phyloP scores from a whole-genome alignment of 192 early-diverging fungal genomes.

The Podila horticola region DNA sequence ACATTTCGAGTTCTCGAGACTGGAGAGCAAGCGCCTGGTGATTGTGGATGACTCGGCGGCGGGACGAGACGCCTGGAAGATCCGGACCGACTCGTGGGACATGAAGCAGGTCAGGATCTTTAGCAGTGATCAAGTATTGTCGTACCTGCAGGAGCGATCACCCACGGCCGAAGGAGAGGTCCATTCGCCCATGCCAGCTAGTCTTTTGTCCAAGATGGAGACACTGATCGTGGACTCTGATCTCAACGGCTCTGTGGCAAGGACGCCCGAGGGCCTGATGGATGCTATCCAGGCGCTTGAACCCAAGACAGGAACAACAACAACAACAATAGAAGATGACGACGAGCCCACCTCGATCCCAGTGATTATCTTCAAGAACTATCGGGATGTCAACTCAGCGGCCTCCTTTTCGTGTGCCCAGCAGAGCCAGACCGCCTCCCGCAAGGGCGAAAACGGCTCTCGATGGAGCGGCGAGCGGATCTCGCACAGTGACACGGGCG shows the following conservation, averaged over 20 bases:
- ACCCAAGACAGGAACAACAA: neutral
- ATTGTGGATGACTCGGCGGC: conserved; percentile 32
- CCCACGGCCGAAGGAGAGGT: neutral
- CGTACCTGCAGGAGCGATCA: conserved; percentile 7
- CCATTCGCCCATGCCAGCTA: neutral
- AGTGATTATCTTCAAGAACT: conserved; percentile 47
- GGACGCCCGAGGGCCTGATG: conserved; percentile 28
- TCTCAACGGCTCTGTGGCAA: conserved; percentile 13
- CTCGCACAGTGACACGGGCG: conserved; percentile 34
- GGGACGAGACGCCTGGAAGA: conserved; percentile 44
- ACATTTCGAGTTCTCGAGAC: conserved; percentile 36
- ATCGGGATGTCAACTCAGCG: conserved; percentile 31
- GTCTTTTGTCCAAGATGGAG: conserved; percentile 26
- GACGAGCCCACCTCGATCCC: conserved; percentile 5
- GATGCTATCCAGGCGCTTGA: conserved; percentile 10
- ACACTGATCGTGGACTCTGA: conserved; percentile 41
- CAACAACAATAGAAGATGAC: neutral
- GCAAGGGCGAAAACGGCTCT: conserved; percentile 15
- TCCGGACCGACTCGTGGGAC: conserved; percentile 26
- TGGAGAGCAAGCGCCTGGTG: conserved; percentile 31
- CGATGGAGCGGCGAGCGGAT: conserved; percentile 50
- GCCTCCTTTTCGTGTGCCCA: conserved; percentile 20
- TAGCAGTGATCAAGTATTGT: conserved; percentile 22
- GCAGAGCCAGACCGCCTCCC: conserved; percentile 22
- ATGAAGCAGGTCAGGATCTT: conserved; percentile 35